Base-by-base conservation (phyloP, 345 rosid species). In the Syzygium aqueum region DNA sequence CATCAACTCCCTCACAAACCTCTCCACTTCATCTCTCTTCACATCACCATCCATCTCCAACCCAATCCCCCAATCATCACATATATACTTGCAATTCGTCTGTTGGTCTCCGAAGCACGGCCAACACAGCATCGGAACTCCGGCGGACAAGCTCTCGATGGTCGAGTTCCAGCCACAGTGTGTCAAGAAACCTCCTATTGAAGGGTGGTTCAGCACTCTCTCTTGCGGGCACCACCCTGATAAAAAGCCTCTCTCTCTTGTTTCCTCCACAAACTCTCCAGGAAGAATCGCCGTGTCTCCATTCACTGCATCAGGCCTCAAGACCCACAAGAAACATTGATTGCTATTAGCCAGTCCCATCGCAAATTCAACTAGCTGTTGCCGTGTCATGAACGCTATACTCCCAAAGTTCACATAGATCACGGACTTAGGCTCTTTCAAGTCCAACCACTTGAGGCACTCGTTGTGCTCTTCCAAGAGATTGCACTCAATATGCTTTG, bases 11-110 rank as follows among this genome's bases (percentile, higher is more conserved):
- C 51, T 89, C 53, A 92, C 92, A 40, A 89, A 85, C 25, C 11
- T 85, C 83, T 92, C 88, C 33, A 93, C 92, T 57, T 84, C 84
- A 22, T 90, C 91, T 54, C 93, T 89, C 61, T 84, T 91, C 21
- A 88, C 94, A 37, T 91, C 56, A 9, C 27, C 85, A 67, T 33
- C 46, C 11, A 67, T 67, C 78, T 73, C 80, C 25, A 73, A 37
- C 85, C 95, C 93, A 2, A 92, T 56, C 43, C 87, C 89, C 95
- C 94, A 93, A 14, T 89, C 87, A 25, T 27, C 87, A 67, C 92
- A 92, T 11, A 89, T 59, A 21, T 86, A 93, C 86, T 85, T 12
- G 49, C 89, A 88, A 63, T 90, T 90, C 0, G 87, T 85, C 52
- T 27, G 87, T 51, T 90, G 91, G 51, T 90, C 91, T 1, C 86